Conservation (phyloP, 208 protist genomes). For the Crithidia brevicula region DNA sequence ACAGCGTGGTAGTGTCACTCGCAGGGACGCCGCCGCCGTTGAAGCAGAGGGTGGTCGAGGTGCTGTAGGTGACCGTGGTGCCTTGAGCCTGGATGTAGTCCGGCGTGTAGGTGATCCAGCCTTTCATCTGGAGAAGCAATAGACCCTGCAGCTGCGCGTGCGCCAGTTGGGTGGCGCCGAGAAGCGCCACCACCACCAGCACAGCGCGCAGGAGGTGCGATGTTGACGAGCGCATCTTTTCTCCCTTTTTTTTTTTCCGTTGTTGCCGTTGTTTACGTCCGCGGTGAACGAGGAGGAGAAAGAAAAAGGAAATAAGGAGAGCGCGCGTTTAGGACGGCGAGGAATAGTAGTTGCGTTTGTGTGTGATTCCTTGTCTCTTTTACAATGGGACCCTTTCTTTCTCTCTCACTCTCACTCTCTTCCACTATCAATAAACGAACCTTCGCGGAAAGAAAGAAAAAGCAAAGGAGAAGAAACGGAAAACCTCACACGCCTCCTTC, state of each 20-base stretch:
- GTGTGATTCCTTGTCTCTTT: no score
- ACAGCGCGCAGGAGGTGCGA: not conserved
- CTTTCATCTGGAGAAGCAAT: constrained; percentile 32
- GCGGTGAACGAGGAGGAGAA: not conserved
- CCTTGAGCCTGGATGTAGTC: not conserved
- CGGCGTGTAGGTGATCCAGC: constrained; percentile 18
- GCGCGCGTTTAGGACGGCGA: not conserved
- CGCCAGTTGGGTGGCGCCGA: constrained; percentile 12
- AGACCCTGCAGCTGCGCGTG: constrained; percentile 23
- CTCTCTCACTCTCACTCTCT: no score
- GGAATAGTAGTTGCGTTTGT: no score
- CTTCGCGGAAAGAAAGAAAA: no score
- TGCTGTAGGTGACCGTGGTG: constrained; percentile 5
- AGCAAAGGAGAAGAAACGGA: no score
- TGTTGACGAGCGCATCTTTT: not conserved
- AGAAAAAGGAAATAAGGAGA: not conserved
- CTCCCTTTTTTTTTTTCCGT: not conserved
- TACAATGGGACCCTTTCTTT: no score
- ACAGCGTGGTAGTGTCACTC: constrained; percentile 13
- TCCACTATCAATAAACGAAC: no score
- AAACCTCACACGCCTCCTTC: no score
- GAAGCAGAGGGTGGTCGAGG: constrained; percentile 17
- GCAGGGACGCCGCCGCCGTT: constrained; percentile 26
- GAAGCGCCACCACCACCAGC: constrained; percentile 23
- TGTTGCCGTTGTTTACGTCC: not conserved